Evolutionary conservation across 2,329 filamentous ascomycete species (phyloP).

Genomic region (Fusarium aywerte): DNA sequence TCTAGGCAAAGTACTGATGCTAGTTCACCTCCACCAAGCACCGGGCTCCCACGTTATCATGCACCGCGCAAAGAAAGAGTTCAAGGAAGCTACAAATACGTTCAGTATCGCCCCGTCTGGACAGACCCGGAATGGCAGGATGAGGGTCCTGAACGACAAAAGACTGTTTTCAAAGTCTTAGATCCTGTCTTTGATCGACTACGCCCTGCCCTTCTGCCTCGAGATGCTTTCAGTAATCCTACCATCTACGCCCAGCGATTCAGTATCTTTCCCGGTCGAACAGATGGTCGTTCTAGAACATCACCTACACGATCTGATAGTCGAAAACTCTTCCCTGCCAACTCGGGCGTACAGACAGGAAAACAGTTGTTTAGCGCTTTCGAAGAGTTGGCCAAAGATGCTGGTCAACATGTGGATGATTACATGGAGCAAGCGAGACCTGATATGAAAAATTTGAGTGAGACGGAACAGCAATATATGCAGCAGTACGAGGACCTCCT

Average conservation of each 20-base stretch:
- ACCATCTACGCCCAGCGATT: slow-evolving; percentile 46
- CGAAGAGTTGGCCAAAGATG: slow-evolving; percentile 17
- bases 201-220: slow-evolving; percentile 41
- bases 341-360: slow-evolving; percentile 22
- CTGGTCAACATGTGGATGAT: slow-evolving; percentile 33
- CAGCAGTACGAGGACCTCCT: slow-evolving; percentile 40
- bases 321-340: slow-evolving; percentile 20
- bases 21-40: background rate
- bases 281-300: slow-evolving; percentile 48
- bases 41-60: background rate
- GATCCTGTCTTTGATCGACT: slow-evolving; percentile 35
- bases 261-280: slow-evolving; percentile 45
- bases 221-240: slow-evolving; percentile 41
- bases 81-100: slow-evolving; percentile 10
- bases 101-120: slow-evolving; percentile 44
- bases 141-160: slow-evolving; percentile 13
- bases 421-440: slow-evolving; percentile 30
- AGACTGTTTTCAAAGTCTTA: slow-evolving; percentile 22
- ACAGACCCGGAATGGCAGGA: slow-evolving; percentile 47
- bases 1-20: background rate
- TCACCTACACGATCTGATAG: slow-evolving; percentile 45
- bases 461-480: slow-evolving; percentile 35
- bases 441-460: slow-evolving; percentile 15
- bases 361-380: slow-evolving; percentile 40
- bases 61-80: background rate